Conservation (phyloP, 371 early-diverging fungal genomes). For the Neoconidiobolus thromboides region DNA sequence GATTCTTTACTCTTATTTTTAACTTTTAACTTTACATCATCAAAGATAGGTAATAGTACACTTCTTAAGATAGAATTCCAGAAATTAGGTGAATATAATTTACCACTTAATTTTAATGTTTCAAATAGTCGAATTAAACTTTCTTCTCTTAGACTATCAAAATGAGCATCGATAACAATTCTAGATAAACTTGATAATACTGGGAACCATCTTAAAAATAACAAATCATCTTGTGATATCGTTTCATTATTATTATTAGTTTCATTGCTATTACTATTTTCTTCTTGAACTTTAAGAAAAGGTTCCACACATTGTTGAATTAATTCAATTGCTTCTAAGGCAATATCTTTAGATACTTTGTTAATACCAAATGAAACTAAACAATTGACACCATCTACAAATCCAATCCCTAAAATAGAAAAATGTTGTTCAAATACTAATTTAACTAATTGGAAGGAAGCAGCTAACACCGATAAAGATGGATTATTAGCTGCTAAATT, state of each 20-base stretch:
- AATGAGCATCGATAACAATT: slow-evolving; percentile 59
- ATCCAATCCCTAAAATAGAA: not conserved
- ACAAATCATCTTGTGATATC: not conserved
- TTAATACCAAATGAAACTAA: slow-evolving; percentile 37
- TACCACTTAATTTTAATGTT: slow-evolving; percentile 41
- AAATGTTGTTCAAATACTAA: slow-evolving; percentile 33
- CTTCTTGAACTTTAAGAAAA: slow-evolving; percentile 6
- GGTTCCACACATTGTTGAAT: slow-evolving; percentile 4
- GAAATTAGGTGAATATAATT: slow-evolving; percentile 36
- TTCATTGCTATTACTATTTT: slow-evolving; percentile 16
- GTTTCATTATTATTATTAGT: not conserved
- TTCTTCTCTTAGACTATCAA: slow-evolving; percentile 9
- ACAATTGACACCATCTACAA: slow-evolving; percentile 28
- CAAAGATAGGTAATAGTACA: slow-evolving; percentile 68
- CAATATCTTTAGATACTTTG: slow-evolving; percentile 24
- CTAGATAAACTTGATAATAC: slow-evolving; percentile 67
- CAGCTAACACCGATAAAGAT: not conserved
- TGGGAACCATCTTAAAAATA: slow-evolving; percentile 53
- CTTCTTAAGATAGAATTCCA: slow-evolving; percentile 59
- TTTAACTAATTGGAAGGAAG: not conserved
- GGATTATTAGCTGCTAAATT: not conserved
- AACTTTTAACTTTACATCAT: slow-evolving; percentile 33
- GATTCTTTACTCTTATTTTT: slow-evolving; percentile 7
- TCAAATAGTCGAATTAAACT: slow-evolving; percentile 28
- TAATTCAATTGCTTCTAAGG: slow-evolving; percentile 32